Conservation (phyloP, 257 asterid genomes). For the Eucommia ulmoides region DNA sequence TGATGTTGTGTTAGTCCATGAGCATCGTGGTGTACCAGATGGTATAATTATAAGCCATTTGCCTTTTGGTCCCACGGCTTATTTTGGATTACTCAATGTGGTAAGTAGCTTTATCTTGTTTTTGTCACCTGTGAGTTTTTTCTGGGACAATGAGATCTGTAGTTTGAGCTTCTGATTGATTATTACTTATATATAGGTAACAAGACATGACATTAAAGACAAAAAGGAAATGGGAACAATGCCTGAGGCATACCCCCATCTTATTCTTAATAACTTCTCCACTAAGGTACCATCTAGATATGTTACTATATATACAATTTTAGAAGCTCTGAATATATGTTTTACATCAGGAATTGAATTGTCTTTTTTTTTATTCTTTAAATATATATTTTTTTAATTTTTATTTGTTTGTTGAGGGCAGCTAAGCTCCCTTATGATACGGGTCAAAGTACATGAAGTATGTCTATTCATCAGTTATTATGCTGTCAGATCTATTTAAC, state of each 20-base stretch:
- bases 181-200: constrained; percentile 44
- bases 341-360: too few species aligned
- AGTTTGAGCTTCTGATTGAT: too few species aligned
- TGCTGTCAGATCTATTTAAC: too few species aligned
- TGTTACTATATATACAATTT: too few species aligned
- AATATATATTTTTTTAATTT: too few species aligned
- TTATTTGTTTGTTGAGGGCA: too few species aligned
- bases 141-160: constrained; percentile 7
- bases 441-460: too few species aligned
- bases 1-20: constrained; percentile 84
- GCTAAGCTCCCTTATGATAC: too few species aligned
- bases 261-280: constrained; percentile 65
- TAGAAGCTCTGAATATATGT: too few species aligned
- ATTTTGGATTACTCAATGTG: constrained; percentile 90
- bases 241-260: constrained; percentile 90
- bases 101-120: constrained; percentile 30
- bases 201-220: constrained; percentile 91
- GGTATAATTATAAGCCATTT: constrained; percentile 80
- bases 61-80: constrained; percentile 94
- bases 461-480: too few species aligned
- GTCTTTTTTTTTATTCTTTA: too few species aligned
- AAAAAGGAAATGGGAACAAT: constrained; percentile 70
- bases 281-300: constrained; percentile 33
- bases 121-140: not conserved
- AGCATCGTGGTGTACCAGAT: constrained; percentile 95